A percentile compares a stretch with the other conserved stretches of the same genome.
Evolutionary conservation across 768 basidiomycete genomes (phyloP).

Genomic region (Naematelia encephala): DNA sequence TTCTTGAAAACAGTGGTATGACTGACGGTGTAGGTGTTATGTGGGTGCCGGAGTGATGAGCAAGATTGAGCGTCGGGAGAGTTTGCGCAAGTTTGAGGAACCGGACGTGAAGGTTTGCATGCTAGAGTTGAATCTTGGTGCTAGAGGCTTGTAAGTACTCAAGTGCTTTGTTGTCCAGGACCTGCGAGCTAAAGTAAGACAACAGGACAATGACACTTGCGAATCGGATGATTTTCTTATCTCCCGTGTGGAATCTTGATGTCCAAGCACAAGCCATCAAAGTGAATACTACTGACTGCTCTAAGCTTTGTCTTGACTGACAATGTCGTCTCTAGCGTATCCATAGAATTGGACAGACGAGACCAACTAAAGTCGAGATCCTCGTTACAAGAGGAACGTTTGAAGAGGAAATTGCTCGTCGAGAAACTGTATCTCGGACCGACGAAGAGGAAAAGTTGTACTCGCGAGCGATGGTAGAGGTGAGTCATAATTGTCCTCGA

Average conservation of each 20-base stretch:
- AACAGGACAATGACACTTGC: conserved; percentile 75
- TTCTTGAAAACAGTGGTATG: background rate
- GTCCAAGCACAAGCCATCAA: conserved; percentile 89
- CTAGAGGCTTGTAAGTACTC: conserved; percentile 74
- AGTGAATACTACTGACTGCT: conserved; percentile 43
- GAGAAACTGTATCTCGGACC: conserved; percentile 40
- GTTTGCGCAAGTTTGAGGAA: conserved; percentile 73
- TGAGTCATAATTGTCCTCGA: conserved; percentile 3
- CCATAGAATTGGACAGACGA: conserved; percentile 83
- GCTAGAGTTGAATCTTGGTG: conserved; percentile 80
- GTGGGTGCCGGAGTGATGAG: background rate
- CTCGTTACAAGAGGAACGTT: conserved; percentile 73
- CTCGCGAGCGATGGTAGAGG: conserved; percentile 33
- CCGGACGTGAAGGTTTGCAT: conserved; percentile 73
- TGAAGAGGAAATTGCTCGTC: conserved; percentile 72
- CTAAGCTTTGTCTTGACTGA: background rate
- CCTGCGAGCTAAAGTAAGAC: too few relatives aligned
- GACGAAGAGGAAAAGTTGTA: conserved; percentile 33
- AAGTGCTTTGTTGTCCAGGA: too few relatives aligned
- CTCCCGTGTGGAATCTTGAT: conserved; percentile 88
- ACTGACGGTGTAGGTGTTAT: background rate
- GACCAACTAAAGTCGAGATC: conserved; percentile 69
- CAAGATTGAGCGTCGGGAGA: conserved; percentile 17
- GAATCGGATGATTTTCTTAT: conserved; percentile 83
- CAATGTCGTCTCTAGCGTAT: conserved; percentile 57